Evolutionary conservation across 345 rosid species (phyloP), one percentile per base, ranked within the genome.

Genomic region (Schrenkiella parvula): DNA sequence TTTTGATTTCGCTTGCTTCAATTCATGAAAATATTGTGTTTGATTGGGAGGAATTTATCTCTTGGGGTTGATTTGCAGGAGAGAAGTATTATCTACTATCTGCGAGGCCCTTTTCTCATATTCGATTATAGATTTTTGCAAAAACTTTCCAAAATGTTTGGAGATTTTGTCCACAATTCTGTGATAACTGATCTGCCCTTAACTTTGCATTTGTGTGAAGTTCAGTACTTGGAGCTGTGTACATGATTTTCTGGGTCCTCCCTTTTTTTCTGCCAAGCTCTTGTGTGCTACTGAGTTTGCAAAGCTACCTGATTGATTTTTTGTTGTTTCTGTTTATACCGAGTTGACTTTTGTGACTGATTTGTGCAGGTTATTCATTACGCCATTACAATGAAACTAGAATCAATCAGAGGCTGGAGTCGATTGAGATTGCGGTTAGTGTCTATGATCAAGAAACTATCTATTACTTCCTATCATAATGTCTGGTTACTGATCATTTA

Each of bases 391-490:
- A 86, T 53, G 83, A 86, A 59, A 58, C 77, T 25, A 86, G 82
- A 71, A 86, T 88, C 66, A 83, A 86, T 66, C 82, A 75, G 74
- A 81, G 88, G 79, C 95, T 88, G 29, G 87, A 85, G 66, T 85
- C 91, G 0, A 86, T 88, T 75, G 95, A 88, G 59, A 82, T 70
- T 32, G 86, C 88, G 70, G 95, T 88, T 66, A 81, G 89, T 82
- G 29, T 41, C 55, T 50, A 12, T 23, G 32, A 23, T 50, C 55
- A 50, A 46, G 4, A 1, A 18, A 19, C 25, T 44, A 44, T 44
- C 21, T 44, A 15, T 28, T 46, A 31, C 25, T 21, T 58, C 66
- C 26, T 21, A 5, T 23, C 34, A 39, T 14, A 43, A 42, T 54
- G 48, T 18, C 9, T 48, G 11, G 15, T 14, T 41, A 18, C 9